A percentile compares a stretch with the other conserved stretches of the same genome.
Evolutionary conservation across 1,139 yeast species (phyloP).

Genomic region (Scheffersomyces lignicola): DNA sequence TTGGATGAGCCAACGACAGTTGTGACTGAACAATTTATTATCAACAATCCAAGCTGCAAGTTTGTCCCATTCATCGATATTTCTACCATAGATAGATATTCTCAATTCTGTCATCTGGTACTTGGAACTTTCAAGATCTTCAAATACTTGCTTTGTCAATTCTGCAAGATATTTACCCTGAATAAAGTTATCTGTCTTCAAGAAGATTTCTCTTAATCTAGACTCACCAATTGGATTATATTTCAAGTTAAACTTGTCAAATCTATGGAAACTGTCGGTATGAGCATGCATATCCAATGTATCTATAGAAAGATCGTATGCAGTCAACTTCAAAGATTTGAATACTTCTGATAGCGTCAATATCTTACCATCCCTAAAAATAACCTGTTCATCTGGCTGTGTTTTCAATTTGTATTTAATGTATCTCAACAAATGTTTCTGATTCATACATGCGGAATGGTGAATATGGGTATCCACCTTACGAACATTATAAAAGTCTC

Average conservation of each 20-base stretch:
- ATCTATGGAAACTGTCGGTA: constrained; percentile 95
- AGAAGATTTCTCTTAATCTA: constrained; percentile 88
- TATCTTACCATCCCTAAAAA: constrained; percentile 90
- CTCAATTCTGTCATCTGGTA: constrained; percentile 97
- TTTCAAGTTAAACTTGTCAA: constrained; percentile 95
- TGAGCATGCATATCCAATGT: constrained; percentile 99
- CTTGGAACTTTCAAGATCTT: constrained; percentile 90
- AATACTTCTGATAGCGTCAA: constrained; percentile 86
- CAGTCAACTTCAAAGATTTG: constrained; percentile 83
- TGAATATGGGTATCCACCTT: constrained; percentile 99
- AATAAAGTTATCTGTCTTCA: constrained; percentile 92
- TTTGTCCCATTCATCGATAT: constrained; percentile 90
- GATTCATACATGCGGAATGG: constrained; percentile 99
- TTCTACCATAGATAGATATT: constrained; percentile 90
- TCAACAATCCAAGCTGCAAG: constrained; percentile 94
- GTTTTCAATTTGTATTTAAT: constrained; percentile 79
- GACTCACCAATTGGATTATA: constrained; percentile 99
- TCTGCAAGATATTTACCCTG: constrained; percentile 90
- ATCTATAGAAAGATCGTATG: constrained; percentile 93
- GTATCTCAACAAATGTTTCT: constrained; percentile 89
- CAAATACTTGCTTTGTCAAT: constrained; percentile 87
- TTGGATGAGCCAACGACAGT: constrained; percentile 96
- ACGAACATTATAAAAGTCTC: constrained; percentile 97
- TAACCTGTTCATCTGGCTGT: constrained; percentile 80
- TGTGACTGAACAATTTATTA: constrained; percentile 86